phyloP scores from a whole-genome alignment of 257 asterid species.

The Nicotiana otophora region DNA sequence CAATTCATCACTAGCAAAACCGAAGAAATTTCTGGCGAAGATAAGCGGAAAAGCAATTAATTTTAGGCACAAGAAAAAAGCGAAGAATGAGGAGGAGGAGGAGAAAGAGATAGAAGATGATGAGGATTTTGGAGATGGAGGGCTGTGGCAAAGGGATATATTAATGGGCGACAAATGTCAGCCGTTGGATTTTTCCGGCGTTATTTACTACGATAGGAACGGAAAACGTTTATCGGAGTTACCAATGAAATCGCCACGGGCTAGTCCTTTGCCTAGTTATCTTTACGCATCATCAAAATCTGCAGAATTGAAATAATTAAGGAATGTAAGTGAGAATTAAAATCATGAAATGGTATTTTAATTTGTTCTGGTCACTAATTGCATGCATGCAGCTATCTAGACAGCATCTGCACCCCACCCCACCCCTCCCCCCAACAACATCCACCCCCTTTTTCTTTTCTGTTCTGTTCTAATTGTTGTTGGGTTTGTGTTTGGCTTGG shows the following conservation, averaged over 20 bases:
- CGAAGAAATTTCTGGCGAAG: slow-evolving; percentile 22
- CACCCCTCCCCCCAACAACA: too few relatives aligned
- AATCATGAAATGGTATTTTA: not conserved
- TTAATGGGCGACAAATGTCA: slow-evolving; percentile 47
- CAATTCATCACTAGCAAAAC: slow-evolving; percentile 19
- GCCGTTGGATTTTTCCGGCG: slow-evolving; percentile 53
- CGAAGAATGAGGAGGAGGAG: not conserved
- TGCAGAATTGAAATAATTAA: not conserved
- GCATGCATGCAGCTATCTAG: too few relatives aligned
- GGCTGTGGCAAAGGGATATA: slow-evolving; percentile 40
- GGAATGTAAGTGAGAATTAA: not conserved
- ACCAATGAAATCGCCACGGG: slow-evolving; percentile 37
- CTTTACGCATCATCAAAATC: slow-evolving; percentile 7
- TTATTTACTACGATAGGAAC: slow-evolving; percentile 35
- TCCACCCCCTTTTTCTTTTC: too few relatives aligned
- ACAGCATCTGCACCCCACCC: too few relatives aligned
- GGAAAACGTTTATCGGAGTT: slow-evolving; percentile 32
- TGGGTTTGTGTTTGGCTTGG: too few relatives aligned
- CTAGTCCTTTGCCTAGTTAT: slow-evolving; percentile 31
- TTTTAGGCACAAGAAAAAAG: slow-evolving; percentile 14
- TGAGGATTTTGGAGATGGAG: slow-evolving; percentile 29
- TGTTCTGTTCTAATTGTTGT: too few relatives aligned
- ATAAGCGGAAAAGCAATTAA: slow-evolving; percentile 24
- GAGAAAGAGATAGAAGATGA: not conserved
- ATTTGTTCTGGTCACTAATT: too few relatives aligned